These are phyloP conservation scores for Maudiozyma barnettii DNA, from an alignment of 805 yeast genomes.

Conservation along the genomic window DNA sequence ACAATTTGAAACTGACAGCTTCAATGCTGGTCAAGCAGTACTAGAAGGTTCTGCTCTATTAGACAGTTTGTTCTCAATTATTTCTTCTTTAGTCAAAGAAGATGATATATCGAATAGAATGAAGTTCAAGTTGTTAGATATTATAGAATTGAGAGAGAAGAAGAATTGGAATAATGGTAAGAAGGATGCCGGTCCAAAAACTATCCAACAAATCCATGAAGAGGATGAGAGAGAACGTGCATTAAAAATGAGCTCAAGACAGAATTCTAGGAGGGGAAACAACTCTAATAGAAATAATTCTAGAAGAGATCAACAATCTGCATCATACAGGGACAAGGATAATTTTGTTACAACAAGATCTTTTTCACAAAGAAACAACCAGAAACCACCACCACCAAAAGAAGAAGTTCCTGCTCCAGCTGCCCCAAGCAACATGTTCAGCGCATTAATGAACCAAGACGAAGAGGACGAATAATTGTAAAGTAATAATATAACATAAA, in stretches of 20 bases:
- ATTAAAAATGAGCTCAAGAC: conserved; percentile 32
- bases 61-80: conserved; percentile 48
- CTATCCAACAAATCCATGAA: conserved; percentile 79
- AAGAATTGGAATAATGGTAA: conserved; percentile 56
- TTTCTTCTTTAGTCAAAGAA: conserved; percentile 44
- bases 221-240: conserved; percentile 62
- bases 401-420: conserved; percentile 18
- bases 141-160: conserved; percentile 62
- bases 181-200: conserved; percentile 81
- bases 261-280: conserved; percentile 33
- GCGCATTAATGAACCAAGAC: conserved; percentile 26
- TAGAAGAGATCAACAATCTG: conserved; percentile 5
- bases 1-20: conserved; percentile 42
- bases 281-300: neutral
- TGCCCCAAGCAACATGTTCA: conserved; percentile 26
- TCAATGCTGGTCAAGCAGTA: conserved; percentile 25
- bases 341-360: conserved; percentile 26
- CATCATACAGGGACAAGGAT: conserved; percentile 17
- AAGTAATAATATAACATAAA: neutral
- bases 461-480: conserved; percentile 14
- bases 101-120: conserved; percentile 64
- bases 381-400: conserved; percentile 16
- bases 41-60: conserved; percentile 40
- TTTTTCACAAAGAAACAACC: conserved; percentile 22
- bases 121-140: conserved; percentile 79